Percentiles rank a stretch among this genome's conserved stretches.
These are phyloP conservation scores for Penicillium robsamsonii DNA, from an alignment of 495 filamentous ascomycete genomes.

Conservation along the genomic window DNA sequence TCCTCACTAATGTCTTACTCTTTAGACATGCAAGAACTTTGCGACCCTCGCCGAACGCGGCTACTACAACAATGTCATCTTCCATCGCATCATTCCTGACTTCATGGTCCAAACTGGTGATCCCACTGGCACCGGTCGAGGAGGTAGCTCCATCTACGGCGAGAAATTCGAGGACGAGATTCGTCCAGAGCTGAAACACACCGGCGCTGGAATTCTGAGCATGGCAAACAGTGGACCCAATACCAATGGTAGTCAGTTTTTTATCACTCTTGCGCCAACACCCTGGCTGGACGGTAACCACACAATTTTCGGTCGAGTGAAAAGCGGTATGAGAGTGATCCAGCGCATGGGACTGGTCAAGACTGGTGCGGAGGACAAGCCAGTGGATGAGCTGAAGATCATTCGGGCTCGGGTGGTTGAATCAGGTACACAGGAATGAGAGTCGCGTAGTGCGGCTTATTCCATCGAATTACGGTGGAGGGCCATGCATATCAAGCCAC, in stretches of 20 bases:
- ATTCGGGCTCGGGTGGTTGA: constrained; percentile 65
- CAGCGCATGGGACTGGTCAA: constrained; percentile 89
- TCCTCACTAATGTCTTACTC: constrained; percentile 21
- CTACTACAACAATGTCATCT: constrained; percentile 81
- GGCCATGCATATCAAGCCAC: not conserved
- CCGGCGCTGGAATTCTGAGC: constrained; percentile 86
- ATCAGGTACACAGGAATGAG: constrained; percentile 47
- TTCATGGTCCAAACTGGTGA: constrained; percentile 99
- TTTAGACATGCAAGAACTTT: constrained; percentile 85
- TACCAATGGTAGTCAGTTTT: constrained; percentile 86
- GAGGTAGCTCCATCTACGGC: constrained; percentile 87
- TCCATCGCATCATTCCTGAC: constrained; percentile 93
- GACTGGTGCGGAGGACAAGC: constrained; percentile 77
- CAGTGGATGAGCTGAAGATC: constrained; percentile 81
- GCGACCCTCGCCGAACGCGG: constrained; percentile 69
- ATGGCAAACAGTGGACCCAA: constrained; percentile 97
- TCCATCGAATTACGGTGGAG: not conserved
- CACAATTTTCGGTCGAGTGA: constrained; percentile 94
- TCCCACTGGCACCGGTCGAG: constrained; percentile 92
- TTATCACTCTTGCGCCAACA: constrained; percentile 91
- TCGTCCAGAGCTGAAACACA: constrained; percentile 73
- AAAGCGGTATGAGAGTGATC: constrained; percentile 76
- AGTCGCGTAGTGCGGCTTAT: not conserved
- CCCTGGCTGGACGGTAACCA: constrained; percentile 98
- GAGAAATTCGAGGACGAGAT: constrained; percentile 97